phyloP scores from a whole-genome alignment of 257 asterid genomes.

The Solanum raphanifolium region DNA sequence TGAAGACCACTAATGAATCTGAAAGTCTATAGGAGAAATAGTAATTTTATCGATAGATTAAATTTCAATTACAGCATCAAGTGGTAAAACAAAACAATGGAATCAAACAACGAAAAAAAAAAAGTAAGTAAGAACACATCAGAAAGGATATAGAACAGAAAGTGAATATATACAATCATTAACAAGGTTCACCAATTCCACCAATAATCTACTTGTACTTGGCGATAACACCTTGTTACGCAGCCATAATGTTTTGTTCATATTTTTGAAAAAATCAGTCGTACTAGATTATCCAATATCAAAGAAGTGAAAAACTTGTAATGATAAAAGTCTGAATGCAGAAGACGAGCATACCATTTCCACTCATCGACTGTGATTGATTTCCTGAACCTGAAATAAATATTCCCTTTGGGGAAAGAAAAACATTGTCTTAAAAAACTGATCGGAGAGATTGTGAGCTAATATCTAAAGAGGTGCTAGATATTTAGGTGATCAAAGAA shows the following conservation, averaged over 20 bases:
- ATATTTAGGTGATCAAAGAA: not conserved
- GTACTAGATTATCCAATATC: not conserved
- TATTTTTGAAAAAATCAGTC: not conserved
- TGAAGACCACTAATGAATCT: not conserved
- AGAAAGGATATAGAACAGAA: not conserved
- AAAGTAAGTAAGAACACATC: not conserved
- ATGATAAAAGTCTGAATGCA: conserved; percentile 7
- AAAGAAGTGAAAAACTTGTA: not conserved
- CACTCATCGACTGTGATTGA: conserved; percentile 77
- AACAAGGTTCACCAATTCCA: not conserved
- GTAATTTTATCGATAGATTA: not conserved
- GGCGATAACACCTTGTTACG: not conserved
- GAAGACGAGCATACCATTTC: conserved; percentile 60
- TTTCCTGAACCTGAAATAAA: conserved; percentile 94
- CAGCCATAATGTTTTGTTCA: not conserved
- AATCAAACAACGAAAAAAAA: not conserved
- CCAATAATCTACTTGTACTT: not conserved
- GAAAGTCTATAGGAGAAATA: not conserved
- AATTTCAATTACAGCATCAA: not conserved
- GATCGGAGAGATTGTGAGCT: not conserved
- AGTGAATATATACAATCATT: not conserved
- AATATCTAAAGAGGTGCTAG: not conserved
- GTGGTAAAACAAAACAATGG: not conserved
- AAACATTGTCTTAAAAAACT: conserved; percentile 5
- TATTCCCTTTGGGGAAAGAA: conserved; percentile 52